These are phyloP conservation scores for Colletotrichum simmondsii DNA, from an alignment of 2,329 filamentous ascomycete genomes.

Conservation along the genomic window DNA sequence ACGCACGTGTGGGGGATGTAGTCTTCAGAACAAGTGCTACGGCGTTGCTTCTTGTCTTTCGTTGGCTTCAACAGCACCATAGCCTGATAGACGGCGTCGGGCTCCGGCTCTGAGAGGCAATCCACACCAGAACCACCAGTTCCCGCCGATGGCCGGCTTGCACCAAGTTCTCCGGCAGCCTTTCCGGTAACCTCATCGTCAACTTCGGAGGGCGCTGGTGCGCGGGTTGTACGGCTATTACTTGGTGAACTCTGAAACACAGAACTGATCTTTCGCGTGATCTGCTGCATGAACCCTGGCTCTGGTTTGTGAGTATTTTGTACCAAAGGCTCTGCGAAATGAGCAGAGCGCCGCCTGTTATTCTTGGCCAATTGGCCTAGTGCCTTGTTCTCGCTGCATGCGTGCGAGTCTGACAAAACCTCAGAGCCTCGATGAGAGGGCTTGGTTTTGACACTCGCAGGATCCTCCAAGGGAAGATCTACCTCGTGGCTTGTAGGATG, in stretches of 20 bases:
- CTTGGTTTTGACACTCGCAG: neutral
- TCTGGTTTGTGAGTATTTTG: neutral
- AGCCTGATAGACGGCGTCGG: constrained; percentile 1
- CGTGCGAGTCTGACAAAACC: neutral
- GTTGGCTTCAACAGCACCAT: neutral
- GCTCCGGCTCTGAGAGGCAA: constrained; percentile 9
- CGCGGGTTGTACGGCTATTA: neutral
- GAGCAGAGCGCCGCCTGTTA: neutral
- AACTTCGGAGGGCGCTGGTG: constrained; percentile 3
- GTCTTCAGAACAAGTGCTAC: constrained; percentile 1
- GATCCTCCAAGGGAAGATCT: constrained; percentile 27
- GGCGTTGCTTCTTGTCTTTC: neutral
- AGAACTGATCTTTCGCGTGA: constrained; percentile 28
- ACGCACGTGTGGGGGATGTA: neutral
- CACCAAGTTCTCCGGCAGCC: neutral
- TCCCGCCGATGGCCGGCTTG: neutral
- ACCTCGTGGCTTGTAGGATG: constrained; percentile 36
- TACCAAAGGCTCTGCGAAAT: neutral
- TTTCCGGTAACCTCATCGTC: neutral
- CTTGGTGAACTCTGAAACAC: constrained; percentile 8
- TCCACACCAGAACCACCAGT: neutral
- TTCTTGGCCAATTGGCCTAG: neutral
- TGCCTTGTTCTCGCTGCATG: neutral
- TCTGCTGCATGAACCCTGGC: constrained; percentile 9
- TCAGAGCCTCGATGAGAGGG: constrained; percentile 6